Conservation (phyloP, 441 rosid species). For the Croton setiger region DNA sequence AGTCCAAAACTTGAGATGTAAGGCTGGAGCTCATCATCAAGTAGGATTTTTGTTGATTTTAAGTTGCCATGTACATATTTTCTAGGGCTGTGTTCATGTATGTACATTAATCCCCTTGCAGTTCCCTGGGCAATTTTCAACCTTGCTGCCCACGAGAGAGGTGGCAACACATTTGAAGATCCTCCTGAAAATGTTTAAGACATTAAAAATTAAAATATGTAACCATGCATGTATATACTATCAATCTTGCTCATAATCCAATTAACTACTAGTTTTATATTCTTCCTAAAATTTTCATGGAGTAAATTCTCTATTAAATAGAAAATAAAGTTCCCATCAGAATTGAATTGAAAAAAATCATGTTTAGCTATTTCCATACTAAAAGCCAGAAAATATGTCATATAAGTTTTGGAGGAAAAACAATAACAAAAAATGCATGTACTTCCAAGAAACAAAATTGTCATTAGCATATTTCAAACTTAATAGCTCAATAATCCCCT, state of each 20-base stretch:
- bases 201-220: background rate
- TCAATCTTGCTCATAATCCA: no score
- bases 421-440: background rate
- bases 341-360: no score
- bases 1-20: constrained; percentile 75
- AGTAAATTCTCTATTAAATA: no score
- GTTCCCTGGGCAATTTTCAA: constrained; percentile 76
- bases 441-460: background rate
- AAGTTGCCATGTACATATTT: constrained; percentile 72
- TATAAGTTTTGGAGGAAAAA: background rate
- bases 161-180: constrained; percentile 36
- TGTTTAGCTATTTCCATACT: no score
- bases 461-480: background rate
- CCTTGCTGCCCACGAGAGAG: constrained; percentile 70
- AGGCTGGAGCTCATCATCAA: constrained; percentile 73
- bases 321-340: no score
- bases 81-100: constrained; percentile 69
- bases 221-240: background rate
- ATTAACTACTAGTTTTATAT: no score
- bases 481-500: background rate
- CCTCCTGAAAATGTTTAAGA: constrained; percentile 39
- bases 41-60: constrained; percentile 77
- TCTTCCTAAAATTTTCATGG: no score
- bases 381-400: no score
- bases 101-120: constrained; percentile 73